These are phyloP conservation scores for Murraya paniculata DNA, from an alignment of 345 rosid species.

Conservation along the genomic window DNA sequence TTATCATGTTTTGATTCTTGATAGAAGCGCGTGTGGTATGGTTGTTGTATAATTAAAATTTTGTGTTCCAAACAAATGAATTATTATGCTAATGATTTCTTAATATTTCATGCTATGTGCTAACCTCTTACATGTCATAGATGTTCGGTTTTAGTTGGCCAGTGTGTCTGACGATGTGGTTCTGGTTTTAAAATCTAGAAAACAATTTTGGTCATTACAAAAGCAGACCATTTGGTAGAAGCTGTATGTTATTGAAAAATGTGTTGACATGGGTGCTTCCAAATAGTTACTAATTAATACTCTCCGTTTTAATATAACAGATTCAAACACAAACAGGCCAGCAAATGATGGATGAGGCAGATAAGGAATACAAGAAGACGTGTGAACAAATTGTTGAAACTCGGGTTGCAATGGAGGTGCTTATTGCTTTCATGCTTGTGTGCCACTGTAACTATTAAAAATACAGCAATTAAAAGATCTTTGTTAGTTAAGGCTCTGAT, in stretches of 20 bases:
- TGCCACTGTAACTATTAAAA: not conserved
- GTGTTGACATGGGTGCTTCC: not conserved
- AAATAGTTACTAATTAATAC: not conserved
- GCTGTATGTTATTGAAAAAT: not conserved
- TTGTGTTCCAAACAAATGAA: too few relatives aligned
- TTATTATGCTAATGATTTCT: too few relatives aligned
- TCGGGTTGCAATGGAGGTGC: slow-evolving; percentile 45
- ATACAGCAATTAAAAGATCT: not conserved
- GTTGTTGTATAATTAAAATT: too few relatives aligned
- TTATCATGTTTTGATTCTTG: too few relatives aligned
- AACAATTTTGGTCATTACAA: too few relatives aligned
- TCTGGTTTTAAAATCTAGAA: too few relatives aligned
- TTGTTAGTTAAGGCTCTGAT: not conserved
- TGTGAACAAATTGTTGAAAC: slow-evolving; percentile 36
- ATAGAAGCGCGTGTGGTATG: too few relatives aligned
- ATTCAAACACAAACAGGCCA: slow-evolving; percentile 46
- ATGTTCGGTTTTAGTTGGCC: too few relatives aligned
- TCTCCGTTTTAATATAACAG: slow-evolving; percentile 24
- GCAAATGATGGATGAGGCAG: slow-evolving; percentile 45
- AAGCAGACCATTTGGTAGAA: not conserved
- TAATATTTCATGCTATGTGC: too few relatives aligned
- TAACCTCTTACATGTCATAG: too few relatives aligned
- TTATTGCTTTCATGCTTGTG: not conserved
- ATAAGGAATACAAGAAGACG: slow-evolving; percentile 47
- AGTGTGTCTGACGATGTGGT: too few relatives aligned